Evolutionary conservation across 2,329 filamentous ascomycete species (phyloP), one percentile per base, ranked within the genome.

Genomic region (Fonsecaea nubica): DNA sequence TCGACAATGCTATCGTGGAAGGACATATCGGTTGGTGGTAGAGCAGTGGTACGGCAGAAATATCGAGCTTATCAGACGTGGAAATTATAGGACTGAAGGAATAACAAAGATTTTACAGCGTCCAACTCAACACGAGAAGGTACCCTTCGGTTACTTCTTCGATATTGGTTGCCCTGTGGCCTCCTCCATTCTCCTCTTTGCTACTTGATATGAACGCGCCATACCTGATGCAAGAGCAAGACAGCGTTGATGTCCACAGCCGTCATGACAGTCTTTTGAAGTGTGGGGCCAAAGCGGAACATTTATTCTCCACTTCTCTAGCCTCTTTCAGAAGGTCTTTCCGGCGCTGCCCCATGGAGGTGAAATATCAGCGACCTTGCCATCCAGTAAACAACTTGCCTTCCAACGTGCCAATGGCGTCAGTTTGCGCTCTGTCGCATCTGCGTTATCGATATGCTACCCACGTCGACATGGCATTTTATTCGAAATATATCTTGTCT

Each of bases 1-100:
- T 85, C 83, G n/a, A 84, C 77, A 32, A 84, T 76, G 30, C 21
- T 61, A 15, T 50, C 40, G 30, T 32, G 12, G 3, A 18, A 25
- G n/a, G 57, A 21, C 57, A 59, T 59, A 8, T 45, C 48, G 18
- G 4, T 33, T 50, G 30, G 10, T n/a, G 1, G n/a, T n/a, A 58
- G 56, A 30, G 13, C 2, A 18, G 10, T 25, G 13, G 25, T 50
- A 30, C n/a, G 3, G 4, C 30, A 13, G 12, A 35, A 8, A 8
- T 18, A 3, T 33, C 30, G 30, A 21, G 15, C n/a, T 6, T n/a
- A 59, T 50, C 57, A 45, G 25, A 21, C 21, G 18, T 30, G 18
- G 25, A 30, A 8, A 25, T 30, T 50, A 21, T 21, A 50, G 21
- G 45, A 50, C 9, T 15, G 18, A 8, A 30, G 45, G 21, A 13